A percentile compares a stretch with the other conserved stretches of the same genome.
phyloP scores from a whole-genome alignment of 108 stramenopile species.

The Fragilaria crotonensis region DNA sequence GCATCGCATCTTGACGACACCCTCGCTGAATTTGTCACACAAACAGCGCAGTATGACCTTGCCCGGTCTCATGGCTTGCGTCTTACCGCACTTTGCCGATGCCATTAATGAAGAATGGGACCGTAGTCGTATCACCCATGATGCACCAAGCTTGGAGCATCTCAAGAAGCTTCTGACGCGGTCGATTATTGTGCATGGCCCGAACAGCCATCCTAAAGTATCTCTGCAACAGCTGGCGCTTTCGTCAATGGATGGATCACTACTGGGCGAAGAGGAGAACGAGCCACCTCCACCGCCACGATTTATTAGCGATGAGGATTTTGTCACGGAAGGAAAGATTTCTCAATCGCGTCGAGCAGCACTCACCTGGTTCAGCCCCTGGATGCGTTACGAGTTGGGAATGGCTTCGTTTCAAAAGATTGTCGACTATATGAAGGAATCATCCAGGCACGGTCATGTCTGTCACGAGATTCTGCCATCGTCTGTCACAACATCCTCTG shows the following conservation, averaged over 20 bases:
- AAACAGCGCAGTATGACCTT: conserved; percentile 23
- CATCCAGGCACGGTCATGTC: conserved; percentile 43
- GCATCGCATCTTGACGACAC: conserved; percentile 64
- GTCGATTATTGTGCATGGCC: conserved; percentile 58
- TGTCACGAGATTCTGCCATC: conserved; percentile 79
- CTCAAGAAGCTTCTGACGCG: conserved; percentile 60
- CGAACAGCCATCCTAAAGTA: conserved; percentile 2
- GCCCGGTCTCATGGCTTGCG: conserved; percentile 60
- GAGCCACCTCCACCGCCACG: conserved; percentile 20
- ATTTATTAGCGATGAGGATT: conserved; percentile 32
- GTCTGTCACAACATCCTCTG: conserved; percentile 62
- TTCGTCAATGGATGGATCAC: conserved; percentile 42
- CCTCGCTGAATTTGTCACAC: conserved; percentile 24
- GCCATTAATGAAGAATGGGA: conserved; percentile 81
- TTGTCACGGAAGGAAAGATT: conserved; percentile 44
- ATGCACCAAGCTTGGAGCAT: conserved; percentile 61
- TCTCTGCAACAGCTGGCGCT: conserved; percentile 43
- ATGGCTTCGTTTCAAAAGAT: conserved; percentile 39
- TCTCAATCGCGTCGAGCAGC: conserved; percentile 47
- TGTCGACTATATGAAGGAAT: conserved; percentile 45
- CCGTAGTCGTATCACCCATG: conserved; percentile 45
- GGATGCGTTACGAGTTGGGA: conserved; percentile 68
- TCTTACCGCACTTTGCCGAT: conserved; percentile 68
- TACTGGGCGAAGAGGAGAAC: conserved; percentile 13
- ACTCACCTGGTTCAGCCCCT: conserved; percentile 54